Base-by-base conservation (phyloP, 2,329 filamentous ascomycete species). In the Raffaelea ambrosiae region DNA sequence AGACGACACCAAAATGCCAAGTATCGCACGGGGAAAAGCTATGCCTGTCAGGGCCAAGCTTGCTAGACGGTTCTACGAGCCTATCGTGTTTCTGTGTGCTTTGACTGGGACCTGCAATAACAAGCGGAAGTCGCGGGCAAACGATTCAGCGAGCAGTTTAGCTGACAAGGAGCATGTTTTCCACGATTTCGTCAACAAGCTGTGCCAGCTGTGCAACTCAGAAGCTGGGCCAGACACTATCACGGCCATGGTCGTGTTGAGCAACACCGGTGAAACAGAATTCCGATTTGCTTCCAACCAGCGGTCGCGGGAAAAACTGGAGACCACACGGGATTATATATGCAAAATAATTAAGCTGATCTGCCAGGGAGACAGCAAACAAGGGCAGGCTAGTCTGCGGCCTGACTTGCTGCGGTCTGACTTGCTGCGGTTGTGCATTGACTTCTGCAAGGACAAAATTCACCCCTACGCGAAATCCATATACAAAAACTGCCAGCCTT, bases 251-350 rank as follows among this genome's bases (percentile, higher is more conserved):
- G 26, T 21, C 3, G 18, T 46, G n/a, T 21, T 46, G 18, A 7
- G 40, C 4, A 3, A 21, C 8, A 2, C 9, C 23, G 21, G 19
- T n/a, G n/a, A 35, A n/a, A 13, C 40, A 19, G 40, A 39, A 16
- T 48, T 38, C 33, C 40, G 31, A 3, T 43, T 43, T 40, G 40
- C 31, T 3, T 48, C 31, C 18, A 48, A 48, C 21, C 31, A 43
- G 22, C 46, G 46, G 16, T 23, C 33, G 3, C 29, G 36, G 3
- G n/a, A 2, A 5, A 14, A 38, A 13, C 33, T 48, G 21, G 19
- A 39, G 18, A 14, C 10, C 1, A 26, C 40, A 5, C 33, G 21
- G 22, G 21, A 3, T 3, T 40, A 38, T 21, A 11, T 39, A 3
- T 13, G 3, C 5, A 4, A 31, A 3, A 7, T 39, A 18, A 31